Conservation (phyloP, 2,329 filamentous ascomycete species). For the Alternaria viburni region DNA sequence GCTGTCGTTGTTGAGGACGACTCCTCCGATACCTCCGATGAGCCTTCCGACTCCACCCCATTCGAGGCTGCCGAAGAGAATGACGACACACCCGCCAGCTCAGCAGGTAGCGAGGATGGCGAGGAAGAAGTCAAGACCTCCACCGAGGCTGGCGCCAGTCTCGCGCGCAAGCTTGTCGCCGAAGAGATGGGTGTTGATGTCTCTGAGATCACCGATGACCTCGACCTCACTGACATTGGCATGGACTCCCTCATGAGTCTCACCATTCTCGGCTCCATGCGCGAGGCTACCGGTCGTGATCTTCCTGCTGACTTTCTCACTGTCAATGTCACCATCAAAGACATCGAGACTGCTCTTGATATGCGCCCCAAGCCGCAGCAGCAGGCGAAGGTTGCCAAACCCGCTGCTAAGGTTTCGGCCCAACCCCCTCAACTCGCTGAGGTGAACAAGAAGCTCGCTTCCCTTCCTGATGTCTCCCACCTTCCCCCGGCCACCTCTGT, state of each 20-base stretch:
- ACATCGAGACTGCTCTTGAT: constrained; percentile 70
- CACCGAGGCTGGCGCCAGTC: constrained; percentile 49
- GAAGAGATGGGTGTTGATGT: constrained; percentile 71
- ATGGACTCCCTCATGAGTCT: constrained; percentile 63
- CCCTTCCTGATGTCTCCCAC: constrained; percentile 49
- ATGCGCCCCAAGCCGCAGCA: constrained; percentile 55
- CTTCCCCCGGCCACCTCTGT: constrained; percentile 61
- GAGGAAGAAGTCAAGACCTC: constrained; percentile 42
- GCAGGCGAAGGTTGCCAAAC: constrained; percentile 36
- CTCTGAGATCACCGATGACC: constrained; percentile 58
- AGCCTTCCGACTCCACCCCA: constrained; percentile 52
- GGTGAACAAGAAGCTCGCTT: constrained; percentile 55
- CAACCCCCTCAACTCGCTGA: constrained; percentile 52
- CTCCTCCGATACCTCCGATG: constrained; percentile 51
- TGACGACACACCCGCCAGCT: constrained; percentile 57
- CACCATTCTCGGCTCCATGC: constrained; percentile 58
- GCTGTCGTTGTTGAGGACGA: constrained; percentile 47
- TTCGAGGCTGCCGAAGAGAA: constrained; percentile 40
- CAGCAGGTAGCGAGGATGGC: constrained; percentile 56
- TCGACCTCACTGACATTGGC: constrained; percentile 66
- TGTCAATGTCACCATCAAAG: constrained; percentile 67
- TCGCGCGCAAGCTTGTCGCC: constrained; percentile 58
- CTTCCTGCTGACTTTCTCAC: constrained; percentile 63
- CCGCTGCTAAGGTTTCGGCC: constrained; percentile 24
- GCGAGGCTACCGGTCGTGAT: constrained; percentile 58